Evolutionary conservation across 805 yeast species (phyloP).

Genomic region (Starmerella vitae): DNA sequence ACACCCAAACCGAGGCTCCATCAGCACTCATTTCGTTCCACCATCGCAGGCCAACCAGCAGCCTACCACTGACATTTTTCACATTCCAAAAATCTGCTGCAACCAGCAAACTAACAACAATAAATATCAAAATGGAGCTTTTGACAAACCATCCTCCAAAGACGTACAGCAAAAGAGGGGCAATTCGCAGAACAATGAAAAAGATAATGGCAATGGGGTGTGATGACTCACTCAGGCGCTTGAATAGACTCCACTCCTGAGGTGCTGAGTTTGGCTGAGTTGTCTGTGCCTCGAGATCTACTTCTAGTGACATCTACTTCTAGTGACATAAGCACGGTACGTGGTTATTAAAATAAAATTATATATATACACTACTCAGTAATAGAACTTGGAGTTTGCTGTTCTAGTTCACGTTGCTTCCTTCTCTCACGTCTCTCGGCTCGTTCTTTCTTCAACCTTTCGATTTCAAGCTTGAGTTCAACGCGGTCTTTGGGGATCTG

Average conservation of each 20-base stretch:
- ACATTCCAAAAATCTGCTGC: constrained; percentile 92
- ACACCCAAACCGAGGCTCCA: constrained; percentile 72
- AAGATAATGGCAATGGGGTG: constrained; percentile 69
- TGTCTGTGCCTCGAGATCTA: constrained; percentile 13
- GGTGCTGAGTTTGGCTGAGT: constrained; percentile 3
- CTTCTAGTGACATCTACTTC: constrained; percentile 16
- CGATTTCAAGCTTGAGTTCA: constrained; percentile 82
- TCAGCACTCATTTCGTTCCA: constrained; percentile 72
- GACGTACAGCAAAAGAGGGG: constrained; percentile 51
- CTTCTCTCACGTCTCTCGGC: constrained; percentile 21
- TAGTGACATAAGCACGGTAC: too few relatives aligned
- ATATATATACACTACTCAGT: too few relatives aligned
- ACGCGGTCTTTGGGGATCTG: constrained; percentile 86
- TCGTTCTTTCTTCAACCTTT: constrained; percentile 68
- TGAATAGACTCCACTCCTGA: constrained; percentile 29
- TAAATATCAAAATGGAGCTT: constrained; percentile 54
- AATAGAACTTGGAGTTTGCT: too few relatives aligned
- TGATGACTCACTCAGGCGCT: constrained; percentile 50
- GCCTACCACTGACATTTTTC: constrained; percentile 80
- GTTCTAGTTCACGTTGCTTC: not conserved
- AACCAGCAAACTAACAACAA: constrained; percentile 55
- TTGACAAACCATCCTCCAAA: constrained; percentile 55
- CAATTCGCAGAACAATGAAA: constrained; percentile 47
- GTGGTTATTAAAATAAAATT: too few relatives aligned
- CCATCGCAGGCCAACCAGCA: constrained; percentile 82